phyloP scores from a whole-genome alignment of 768 basidiomycete species.

The Lactarius vividus region DNA sequence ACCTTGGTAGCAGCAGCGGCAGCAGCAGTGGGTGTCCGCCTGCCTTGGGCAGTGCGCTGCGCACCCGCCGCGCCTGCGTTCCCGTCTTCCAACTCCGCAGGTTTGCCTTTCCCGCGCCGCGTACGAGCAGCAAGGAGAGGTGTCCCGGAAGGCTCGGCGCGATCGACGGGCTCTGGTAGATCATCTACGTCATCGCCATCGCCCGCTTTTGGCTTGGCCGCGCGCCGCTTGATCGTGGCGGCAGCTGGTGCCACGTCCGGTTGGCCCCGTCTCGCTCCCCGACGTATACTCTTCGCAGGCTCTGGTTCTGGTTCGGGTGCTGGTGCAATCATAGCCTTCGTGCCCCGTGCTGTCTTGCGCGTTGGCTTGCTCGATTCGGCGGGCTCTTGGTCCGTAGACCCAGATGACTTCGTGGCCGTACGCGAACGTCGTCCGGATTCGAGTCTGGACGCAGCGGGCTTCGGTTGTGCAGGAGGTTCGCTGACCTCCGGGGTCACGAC shows the following conservation, averaged over 20 bases:
- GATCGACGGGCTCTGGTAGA: constrained; percentile 9
- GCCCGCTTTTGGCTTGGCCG: constrained; percentile 27
- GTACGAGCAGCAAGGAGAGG: not conserved
- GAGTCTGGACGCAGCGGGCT: not conserved
- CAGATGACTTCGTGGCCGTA: constrained; percentile 27
- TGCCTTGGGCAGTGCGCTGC: constrained; percentile 26
- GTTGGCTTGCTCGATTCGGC: constrained; percentile 13
- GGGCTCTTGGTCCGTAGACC: constrained; percentile 23
- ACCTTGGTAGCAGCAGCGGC: constrained; percentile 11
- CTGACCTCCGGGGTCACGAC: constrained; percentile 6
- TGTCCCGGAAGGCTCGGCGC: constrained; percentile 20
- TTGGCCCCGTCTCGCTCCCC: constrained; percentile 23
- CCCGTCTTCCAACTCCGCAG: constrained; percentile 15
- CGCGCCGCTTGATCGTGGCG: constrained; percentile 22
- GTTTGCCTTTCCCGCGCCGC: constrained; percentile 20
- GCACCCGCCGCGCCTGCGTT: not conserved
- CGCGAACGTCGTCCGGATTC: constrained; percentile 32
- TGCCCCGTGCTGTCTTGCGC: constrained; percentile 19
- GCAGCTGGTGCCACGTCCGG: constrained; percentile 16
- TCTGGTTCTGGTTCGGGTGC: constrained; percentile 22
- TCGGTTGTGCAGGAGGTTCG: constrained; percentile 15
- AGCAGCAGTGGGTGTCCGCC: constrained; percentile 23
- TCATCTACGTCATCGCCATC: constrained; percentile 22
- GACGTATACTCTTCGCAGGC: constrained; percentile 23
- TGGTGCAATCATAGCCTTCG: constrained; percentile 19